Percentiles rank a stretch among this genome's conserved stretches.
phyloP scores from a whole-genome alignment of 2,329 filamentous ascomycete species.

The Ascochyta clinopodiicola region DNA sequence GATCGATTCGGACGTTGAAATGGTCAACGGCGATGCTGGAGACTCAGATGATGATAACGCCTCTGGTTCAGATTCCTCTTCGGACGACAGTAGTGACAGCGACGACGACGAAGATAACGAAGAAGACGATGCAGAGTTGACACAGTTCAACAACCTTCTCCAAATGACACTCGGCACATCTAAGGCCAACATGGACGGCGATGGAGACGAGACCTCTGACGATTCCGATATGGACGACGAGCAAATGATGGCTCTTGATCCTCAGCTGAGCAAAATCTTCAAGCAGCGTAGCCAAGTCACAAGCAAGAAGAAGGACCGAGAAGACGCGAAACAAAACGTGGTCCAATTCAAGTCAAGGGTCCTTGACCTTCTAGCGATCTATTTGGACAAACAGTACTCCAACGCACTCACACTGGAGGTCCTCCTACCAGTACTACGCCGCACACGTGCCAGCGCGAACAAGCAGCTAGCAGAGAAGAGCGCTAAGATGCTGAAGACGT shows the following conservation, averaged over 20 bases:
- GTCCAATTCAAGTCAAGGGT: slow-evolving; percentile 95
- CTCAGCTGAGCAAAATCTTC: slow-evolving; percentile 84
- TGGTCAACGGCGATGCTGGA: slow-evolving; percentile 36
- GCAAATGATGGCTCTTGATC: slow-evolving; percentile 90
- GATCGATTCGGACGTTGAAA: slow-evolving; percentile 38
- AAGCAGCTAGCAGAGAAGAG: slow-evolving; percentile 79
- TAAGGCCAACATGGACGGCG: slow-evolving; percentile 62
- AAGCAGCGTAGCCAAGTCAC: slow-evolving; percentile 70
- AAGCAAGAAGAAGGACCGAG: slow-evolving; percentile 81
- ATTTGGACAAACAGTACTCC: slow-evolving; percentile 77
- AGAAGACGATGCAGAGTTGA: slow-evolving; percentile 60
- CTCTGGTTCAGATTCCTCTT: slow-evolving; percentile 23
- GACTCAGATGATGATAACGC: slow-evolving; percentile 34
- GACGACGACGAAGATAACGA: slow-evolving; percentile 31
- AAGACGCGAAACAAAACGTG: slow-evolving; percentile 86
- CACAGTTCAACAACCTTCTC: slow-evolving; percentile 76
- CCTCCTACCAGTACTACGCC: slow-evolving; percentile 76
- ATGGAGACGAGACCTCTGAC: slow-evolving; percentile 67
- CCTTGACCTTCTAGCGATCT: slow-evolving; percentile 85
- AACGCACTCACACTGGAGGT: slow-evolving; percentile 72
- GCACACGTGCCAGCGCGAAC: slow-evolving; percentile 77
- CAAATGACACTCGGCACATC: slow-evolving; percentile 76
- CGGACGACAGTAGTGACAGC: slow-evolving; percentile 32
- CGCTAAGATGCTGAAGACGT: slow-evolving; percentile 72
- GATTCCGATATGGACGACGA: slow-evolving; percentile 89